Conservation (phyloP, 1,139 yeast genomes). For the Geotrichum candidum region DNA sequence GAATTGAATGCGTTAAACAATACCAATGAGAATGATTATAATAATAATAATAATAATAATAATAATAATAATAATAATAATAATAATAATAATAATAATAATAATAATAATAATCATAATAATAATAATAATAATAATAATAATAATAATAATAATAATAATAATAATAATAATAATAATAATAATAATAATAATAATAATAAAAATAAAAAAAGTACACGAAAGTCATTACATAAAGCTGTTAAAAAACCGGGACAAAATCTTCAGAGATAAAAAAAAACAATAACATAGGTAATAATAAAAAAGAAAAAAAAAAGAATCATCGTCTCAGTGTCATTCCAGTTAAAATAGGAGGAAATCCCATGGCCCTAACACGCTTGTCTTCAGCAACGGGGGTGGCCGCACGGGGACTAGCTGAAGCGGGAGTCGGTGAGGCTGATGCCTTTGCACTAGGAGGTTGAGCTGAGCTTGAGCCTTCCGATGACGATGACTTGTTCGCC, state of each 20-base stretch:
- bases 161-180: background rate
- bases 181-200: background rate
- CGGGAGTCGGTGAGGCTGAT: slow-evolving; percentile 21
- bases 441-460: slow-evolving; percentile 21
- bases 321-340: slow-evolving; percentile 20
- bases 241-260: background rate
- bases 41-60: background rate
- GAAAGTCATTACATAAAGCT: slow-evolving; percentile 13
- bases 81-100: background rate
- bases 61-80: background rate
- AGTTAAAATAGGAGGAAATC: slow-evolving; percentile 31
- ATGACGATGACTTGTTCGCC: background rate
- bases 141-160: background rate
- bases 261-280: background rate
- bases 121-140: background rate
- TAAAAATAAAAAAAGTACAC: background rate
- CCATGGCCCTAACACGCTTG: slow-evolving; percentile 28
- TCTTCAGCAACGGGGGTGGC: slow-evolving; percentile 18
- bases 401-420: slow-evolving; percentile 18
- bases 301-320: background rate
- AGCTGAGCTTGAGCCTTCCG: slow-evolving; percentile 8
- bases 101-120: background rate
- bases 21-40: background rate
- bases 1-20: too few relatives aligned
- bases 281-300: background rate